Evolutionary conservation across 345 rosid genomes (phyloP), one percentile per base, ranked within the genome.

Genomic region (Raphanus sativus): DNA sequence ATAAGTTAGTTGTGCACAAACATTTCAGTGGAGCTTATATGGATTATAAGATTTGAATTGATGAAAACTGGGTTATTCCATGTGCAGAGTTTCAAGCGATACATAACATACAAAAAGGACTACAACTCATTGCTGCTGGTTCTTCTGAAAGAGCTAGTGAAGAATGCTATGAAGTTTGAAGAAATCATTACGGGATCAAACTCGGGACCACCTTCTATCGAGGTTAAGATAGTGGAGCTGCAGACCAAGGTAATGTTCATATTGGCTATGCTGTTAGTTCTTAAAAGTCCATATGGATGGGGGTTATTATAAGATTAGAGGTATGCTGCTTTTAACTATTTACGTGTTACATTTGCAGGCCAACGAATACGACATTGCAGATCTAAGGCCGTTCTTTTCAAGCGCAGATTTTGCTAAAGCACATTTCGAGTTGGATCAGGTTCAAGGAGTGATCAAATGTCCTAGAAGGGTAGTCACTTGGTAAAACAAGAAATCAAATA

Each of bases 101-200:
- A 92, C 77, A 89, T 95, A 65, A 89, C 99, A 12, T 91, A 86
- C 77, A 95, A 92, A 88, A 95, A 87, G 83, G 99, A 95, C 69
- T 92, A 78, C 84, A 88, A 91, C 75, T 86, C 91, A 54, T 80
- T 92, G 83, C 93, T 95, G 7, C 89, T 95, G 11, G 86, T 76
- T 67, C 96, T 95, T 60, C 90, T 95, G 13, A 88, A 88, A 50
- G 96, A 95, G 74, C 87, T 95, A 28, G 90, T 89, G 66, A 95
- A 88, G 71, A 92, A 85, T 58, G 94, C 94, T 0, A 63, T 95
- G 80, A 90, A 85, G 66, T 87, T 95, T 38, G 99, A 95, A 84
- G 97, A 95, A 81, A 87, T 95, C 66, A 82, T 92, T 11, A 79
- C 92, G 1, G 97, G 97, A 63, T 83, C 94, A 11, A 83, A 86